A percentile compares a stretch with the other conserved stretches of the same genome.
phyloP scores from a whole-genome alignment of 1,284 basidiomycete species.

The Dichomitus squalens region DNA sequence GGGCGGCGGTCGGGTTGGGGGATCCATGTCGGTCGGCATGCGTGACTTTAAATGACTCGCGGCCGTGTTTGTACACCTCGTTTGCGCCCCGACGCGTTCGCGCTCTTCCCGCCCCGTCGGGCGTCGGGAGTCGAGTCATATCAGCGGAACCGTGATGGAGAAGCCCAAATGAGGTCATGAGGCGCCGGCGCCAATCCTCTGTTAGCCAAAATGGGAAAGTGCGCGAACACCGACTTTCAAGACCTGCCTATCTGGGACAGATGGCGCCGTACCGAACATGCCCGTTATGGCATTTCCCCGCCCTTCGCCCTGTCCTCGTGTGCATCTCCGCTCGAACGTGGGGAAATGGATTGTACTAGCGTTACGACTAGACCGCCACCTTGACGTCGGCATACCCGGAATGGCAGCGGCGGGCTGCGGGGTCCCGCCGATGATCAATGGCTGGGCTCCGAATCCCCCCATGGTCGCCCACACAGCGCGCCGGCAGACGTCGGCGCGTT shows the following conservation, averaged over 20 bases:
- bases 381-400: slow-evolving; percentile 11
- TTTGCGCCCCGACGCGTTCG: slow-evolving; percentile 15
- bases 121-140: slow-evolving; percentile 25
- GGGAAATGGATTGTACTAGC: not conserved
- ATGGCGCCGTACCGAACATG: slow-evolving; percentile 6
- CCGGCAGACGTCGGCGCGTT: not conserved
- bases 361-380: not conserved
- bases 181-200: slow-evolving; percentile 11
- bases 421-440: slow-evolving; percentile 6
- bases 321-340: slow-evolving; percentile 13
- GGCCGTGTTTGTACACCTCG: slow-evolving; percentile 9
- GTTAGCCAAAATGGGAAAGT: slow-evolving; percentile 4
- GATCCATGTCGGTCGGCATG: slow-evolving; percentile 15
- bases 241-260: slow-evolving; percentile 3
- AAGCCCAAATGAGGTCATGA: slow-evolving; percentile 6
- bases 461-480: not conserved
- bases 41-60: slow-evolving; percentile 17
- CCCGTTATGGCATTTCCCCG: slow-evolving; percentile 12
- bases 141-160: slow-evolving; percentile 20
- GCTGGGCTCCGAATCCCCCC: slow-evolving; percentile 5
- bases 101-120: slow-evolving; percentile 18
- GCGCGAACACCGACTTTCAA: slow-evolving; percentile 1
- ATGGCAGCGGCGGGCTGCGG: slow-evolving; percentile 7
- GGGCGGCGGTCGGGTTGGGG: slow-evolving; percentile 16
- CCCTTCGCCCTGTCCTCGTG: slow-evolving; percentile 19